Conservation (phyloP, 164 flowering plant genomes). For the Paratinospora sagittata region DNA sequence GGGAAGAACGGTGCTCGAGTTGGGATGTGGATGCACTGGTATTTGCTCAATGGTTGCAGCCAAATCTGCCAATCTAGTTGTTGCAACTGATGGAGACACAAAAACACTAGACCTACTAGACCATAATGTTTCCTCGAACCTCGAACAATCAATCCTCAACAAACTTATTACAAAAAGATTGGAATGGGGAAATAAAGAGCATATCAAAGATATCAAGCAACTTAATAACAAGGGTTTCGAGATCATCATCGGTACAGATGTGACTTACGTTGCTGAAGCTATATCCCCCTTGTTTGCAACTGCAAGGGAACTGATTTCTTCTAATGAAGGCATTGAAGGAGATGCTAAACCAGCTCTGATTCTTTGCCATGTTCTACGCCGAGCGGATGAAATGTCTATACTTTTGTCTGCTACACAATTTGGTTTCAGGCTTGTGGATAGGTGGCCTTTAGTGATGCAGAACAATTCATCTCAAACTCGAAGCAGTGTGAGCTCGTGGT, state of each 20-base stretch:
- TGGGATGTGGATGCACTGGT: conserved; percentile 85
- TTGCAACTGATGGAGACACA: conserved; percentile 80
- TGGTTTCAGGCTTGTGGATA: conserved; percentile 67
- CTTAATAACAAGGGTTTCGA: conserved; percentile 51
- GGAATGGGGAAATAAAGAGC: conserved; percentile 76
- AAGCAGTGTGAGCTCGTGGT: conserved; percentile 57
- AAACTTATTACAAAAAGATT: conserved; percentile 42
- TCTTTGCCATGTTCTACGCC: conserved; percentile 74
- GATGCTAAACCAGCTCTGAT: conserved; percentile 45
- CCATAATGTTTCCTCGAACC: conserved; percentile 55
- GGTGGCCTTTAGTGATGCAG: conserved; percentile 41
- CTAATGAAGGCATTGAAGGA: conserved; percentile 7
- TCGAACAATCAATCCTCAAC: conserved; percentile 23
- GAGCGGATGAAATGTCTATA: conserved; percentile 85
- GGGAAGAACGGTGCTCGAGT: conserved; percentile 69
- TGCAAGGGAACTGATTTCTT: conserved; percentile 53
- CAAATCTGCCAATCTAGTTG: conserved; percentile 56
- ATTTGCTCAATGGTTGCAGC: conserved; percentile 87
- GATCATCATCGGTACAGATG: conserved; percentile 83
- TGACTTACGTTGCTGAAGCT: conserved; percentile 71
- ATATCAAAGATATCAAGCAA: conserved; percentile 47
- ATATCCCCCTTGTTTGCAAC: conserved; percentile 69
- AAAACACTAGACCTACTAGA: conserved; percentile 56
- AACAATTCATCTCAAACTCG: conserved; percentile 18
- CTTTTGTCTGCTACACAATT: conserved; percentile 55